phyloP scores from a whole-genome alignment of 1,284 basidiomycete species.

The Microbotryum lychnidis-dioicae region DNA sequence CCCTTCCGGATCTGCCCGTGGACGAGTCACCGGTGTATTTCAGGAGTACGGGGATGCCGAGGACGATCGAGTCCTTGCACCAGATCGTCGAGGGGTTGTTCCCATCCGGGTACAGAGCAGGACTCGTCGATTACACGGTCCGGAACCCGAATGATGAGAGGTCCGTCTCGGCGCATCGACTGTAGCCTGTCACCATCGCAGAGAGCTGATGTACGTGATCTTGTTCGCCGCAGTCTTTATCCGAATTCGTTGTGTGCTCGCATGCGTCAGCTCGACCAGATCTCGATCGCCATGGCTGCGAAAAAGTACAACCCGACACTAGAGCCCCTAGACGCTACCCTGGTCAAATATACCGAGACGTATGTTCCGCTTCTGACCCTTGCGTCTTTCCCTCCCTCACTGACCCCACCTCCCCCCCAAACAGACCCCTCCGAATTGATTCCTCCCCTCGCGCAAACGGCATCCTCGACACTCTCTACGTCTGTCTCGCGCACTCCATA shows the following conservation, averaged over 20 bases:
- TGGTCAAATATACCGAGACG: slow-evolving; percentile 19
- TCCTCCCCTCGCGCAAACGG: slow-evolving; percentile 30
- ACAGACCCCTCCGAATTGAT: slow-evolving; percentile 29
- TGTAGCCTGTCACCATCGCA: no score
- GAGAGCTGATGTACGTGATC: no score
- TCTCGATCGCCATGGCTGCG: slow-evolving; percentile 18
- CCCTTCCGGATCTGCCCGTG: slow-evolving; percentile 5
- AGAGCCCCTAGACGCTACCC: slow-evolving; percentile 17
- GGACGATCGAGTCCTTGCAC: slow-evolving; percentile 31
- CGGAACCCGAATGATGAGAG: slow-evolving; percentile 24
- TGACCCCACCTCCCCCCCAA: not conserved
- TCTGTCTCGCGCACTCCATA: slow-evolving; percentile 30
- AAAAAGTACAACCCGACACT: slow-evolving; percentile 20
- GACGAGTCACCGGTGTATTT: slow-evolving; percentile 14
- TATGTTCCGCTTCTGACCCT: slow-evolving; percentile 3
- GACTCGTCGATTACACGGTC: slow-evolving; percentile 21
- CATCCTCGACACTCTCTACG: slow-evolving; percentile 31
- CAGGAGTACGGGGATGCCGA: slow-evolving; percentile 29
- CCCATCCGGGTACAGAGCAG: slow-evolving; percentile 9
- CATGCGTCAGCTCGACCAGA: slow-evolving; percentile 23
- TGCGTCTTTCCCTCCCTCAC: not conserved
- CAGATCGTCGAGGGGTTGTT: slow-evolving; percentile 27
- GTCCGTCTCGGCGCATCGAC: no score
- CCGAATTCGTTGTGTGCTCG: slow-evolving; percentile 24
- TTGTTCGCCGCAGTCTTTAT: slow-evolving; percentile 9